Evolutionary conservation across 2,329 filamentous ascomycete species (phyloP).

Genomic region (Mariannaea sp.): DNA sequence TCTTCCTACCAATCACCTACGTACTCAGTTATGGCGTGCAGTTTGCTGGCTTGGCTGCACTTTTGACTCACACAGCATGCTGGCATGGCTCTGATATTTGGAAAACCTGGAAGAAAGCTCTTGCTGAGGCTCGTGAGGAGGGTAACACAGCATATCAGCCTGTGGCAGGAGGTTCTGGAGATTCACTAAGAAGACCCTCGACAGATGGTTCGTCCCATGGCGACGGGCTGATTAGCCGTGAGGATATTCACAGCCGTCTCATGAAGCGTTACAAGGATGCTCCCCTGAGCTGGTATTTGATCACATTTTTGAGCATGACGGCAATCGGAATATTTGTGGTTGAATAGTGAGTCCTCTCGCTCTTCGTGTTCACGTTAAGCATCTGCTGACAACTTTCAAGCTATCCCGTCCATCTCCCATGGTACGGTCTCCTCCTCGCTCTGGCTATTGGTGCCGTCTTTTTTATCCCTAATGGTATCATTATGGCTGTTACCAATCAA

Average conservation of each 20-base stretch:
- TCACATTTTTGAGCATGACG: slow-evolving; percentile 76
- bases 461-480: slow-evolving; percentile 89
- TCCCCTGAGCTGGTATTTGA: slow-evolving; percentile 79
- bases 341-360: slow-evolving; percentile 67
- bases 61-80: slow-evolving; percentile 79
- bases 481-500: slow-evolving; percentile 92
- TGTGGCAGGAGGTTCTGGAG: slow-evolving; percentile 42
- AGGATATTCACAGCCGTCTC: slow-evolving; percentile 83
- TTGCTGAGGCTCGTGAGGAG: slow-evolving; percentile 64
- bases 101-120: slow-evolving; percentile 73
- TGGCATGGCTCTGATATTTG: slow-evolving; percentile 87
- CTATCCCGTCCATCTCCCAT: slow-evolving; percentile 81
- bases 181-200: slow-evolving; percentile 21
- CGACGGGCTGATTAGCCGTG: slow-evolving; percentile 66
- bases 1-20: slow-evolving; percentile 86
- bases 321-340: slow-evolving; percentile 82
- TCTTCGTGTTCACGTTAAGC: not conserved
- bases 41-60: slow-evolving; percentile 79
- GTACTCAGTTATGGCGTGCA: slow-evolving; percentile 85
- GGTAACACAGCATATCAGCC: slow-evolving; percentile 59
- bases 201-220: slow-evolving; percentile 42
- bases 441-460: slow-evolving; percentile 78
- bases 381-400: slow-evolving; percentile 45
- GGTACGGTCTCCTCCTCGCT: slow-evolving; percentile 83
- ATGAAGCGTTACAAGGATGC: slow-evolving; percentile 85